Percentiles rank a stretch among this genome's conserved stretches.
phyloP scores from a whole-genome alignment of 2,329 filamentous ascomycete genomes.

The Pyrenochaeta sp. region DNA sequence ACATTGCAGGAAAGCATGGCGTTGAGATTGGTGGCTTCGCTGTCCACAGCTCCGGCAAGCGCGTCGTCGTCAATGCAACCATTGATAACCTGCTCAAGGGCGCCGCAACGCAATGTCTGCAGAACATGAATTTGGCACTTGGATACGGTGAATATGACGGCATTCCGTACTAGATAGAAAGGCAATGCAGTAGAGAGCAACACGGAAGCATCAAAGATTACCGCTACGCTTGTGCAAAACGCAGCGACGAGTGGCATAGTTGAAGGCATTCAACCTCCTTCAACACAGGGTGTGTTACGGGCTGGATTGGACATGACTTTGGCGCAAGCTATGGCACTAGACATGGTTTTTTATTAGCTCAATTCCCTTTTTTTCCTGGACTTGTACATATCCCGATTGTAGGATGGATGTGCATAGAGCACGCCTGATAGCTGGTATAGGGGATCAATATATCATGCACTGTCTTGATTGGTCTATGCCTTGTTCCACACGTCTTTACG shows the following conservation, averaged over 20 bases:
- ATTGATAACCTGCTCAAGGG: slow-evolving; percentile 96
- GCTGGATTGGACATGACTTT: background rate
- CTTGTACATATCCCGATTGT: slow-evolving; percentile 2
- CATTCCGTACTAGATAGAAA: slow-evolving; percentile 66
- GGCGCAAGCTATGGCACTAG: slow-evolving; percentile 1
- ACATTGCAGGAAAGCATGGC: slow-evolving; percentile 83
- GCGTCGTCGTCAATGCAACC: slow-evolving; percentile 91
- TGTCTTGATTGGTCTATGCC: too few relatives aligned
- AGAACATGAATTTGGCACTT: slow-evolving; percentile 94
- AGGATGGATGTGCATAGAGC: too few relatives aligned
- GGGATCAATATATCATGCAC: too few relatives aligned
- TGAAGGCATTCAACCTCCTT: background rate
- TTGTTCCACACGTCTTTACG: too few relatives aligned
- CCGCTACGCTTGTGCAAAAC: too few relatives aligned
- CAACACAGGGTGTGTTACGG: background rate
- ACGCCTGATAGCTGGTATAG: too few relatives aligned
- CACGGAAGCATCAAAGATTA: too few relatives aligned
- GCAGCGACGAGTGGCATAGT: background rate
- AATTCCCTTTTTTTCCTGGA: too few relatives aligned
- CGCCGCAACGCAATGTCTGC: slow-evolving; percentile 89
- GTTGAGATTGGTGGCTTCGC: slow-evolving; percentile 95
- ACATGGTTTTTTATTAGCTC: slow-evolving; percentile 1
- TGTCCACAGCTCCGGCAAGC: slow-evolving; percentile 87
- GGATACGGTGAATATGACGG: slow-evolving; percentile 90
- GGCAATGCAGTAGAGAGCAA: too few relatives aligned